Evolutionary conservation across 305 asterid species (phyloP).

Genomic region (Fraxinus ornus): DNA sequence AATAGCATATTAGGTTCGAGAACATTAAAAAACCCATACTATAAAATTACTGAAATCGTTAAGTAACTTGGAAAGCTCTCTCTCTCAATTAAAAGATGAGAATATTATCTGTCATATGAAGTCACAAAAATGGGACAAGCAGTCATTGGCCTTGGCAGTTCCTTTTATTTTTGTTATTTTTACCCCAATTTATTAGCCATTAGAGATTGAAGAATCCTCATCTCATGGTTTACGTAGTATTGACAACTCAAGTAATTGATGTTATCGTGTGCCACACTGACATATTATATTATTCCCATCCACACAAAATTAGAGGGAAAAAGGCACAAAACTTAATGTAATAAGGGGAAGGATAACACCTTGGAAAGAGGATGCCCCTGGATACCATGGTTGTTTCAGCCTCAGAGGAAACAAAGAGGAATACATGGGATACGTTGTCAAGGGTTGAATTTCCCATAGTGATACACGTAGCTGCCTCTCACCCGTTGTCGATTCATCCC

Average conservation of each 20-base stretch:
- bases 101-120: neutral
- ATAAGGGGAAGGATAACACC: conserved; percentile 43
- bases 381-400: conserved; percentile 94
- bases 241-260: neutral
- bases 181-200: neutral
- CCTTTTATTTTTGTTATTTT: neutral
- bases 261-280: neutral
- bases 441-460: conserved; percentile 94
- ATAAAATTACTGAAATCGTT: neutral
- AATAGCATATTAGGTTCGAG: neutral
- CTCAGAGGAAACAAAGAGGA: conserved; percentile 86
- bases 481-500: conserved; percentile 99
- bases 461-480: conserved; percentile 97
- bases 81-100: neutral
- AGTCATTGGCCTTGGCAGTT: neutral
- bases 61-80: neutral
- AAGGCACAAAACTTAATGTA: neutral
- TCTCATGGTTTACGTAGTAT: neutral
- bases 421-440: conserved; percentile 96
- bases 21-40: neutral
- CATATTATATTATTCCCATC: conserved; percentile 1
- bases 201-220: neutral
- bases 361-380: conserved; percentile 87
- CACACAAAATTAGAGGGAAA: neutral
- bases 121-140: neutral